Evolutionary conservation across 176 grass and related monocot genomes (phyloP).

Genomic region (Dendrocalamus sinicus): DNA sequence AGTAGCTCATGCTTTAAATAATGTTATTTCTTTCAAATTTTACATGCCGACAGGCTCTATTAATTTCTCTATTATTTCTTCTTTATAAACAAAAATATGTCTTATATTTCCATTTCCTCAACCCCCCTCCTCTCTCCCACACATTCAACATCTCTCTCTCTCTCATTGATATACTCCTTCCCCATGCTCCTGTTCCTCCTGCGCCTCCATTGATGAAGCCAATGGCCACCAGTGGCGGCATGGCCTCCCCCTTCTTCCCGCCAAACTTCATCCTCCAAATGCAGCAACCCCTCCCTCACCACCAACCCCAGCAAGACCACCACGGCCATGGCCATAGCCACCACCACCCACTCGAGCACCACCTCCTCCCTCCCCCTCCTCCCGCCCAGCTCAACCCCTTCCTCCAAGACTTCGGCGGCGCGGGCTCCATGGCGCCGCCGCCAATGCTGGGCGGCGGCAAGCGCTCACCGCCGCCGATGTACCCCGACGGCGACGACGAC

Average conservation of each 20-base stretch:
- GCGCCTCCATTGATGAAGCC: conserved; percentile 42
- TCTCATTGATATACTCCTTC: conserved; percentile 24
- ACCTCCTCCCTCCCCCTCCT: conserved; percentile 26
- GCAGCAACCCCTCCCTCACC: conserved; percentile 57
- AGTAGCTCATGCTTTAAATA: neutral
- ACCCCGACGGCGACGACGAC: neutral
- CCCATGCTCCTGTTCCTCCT: conserved; percentile 32
- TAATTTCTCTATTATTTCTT: neutral
- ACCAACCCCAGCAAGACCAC: conserved; percentile 22
- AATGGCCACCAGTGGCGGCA: conserved; percentile 79
- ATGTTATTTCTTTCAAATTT: neutral
- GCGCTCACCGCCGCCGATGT: neutral
- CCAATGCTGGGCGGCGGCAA: conserved; percentile 8
- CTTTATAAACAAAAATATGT: neutral
- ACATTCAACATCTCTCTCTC: conserved; percentile 18
- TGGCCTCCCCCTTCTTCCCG: conserved; percentile 73
- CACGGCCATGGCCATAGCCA: neutral
- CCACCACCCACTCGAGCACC: neutral
- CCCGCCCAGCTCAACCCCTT: conserved; percentile 41
- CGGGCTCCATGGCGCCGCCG: conserved; percentile 29
- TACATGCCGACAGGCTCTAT: neutral
- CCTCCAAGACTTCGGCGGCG: conserved; percentile 41
- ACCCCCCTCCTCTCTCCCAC: conserved; percentile 13
- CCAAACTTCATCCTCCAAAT: conserved; percentile 85
- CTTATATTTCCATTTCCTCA: conserved; percentile 23